A percentile compares a stretch with the other conserved stretches of the same genome.
Evolutionary conservation across 805 yeast genomes (phyloP).

Genomic region (Lachancea cidri): DNA sequence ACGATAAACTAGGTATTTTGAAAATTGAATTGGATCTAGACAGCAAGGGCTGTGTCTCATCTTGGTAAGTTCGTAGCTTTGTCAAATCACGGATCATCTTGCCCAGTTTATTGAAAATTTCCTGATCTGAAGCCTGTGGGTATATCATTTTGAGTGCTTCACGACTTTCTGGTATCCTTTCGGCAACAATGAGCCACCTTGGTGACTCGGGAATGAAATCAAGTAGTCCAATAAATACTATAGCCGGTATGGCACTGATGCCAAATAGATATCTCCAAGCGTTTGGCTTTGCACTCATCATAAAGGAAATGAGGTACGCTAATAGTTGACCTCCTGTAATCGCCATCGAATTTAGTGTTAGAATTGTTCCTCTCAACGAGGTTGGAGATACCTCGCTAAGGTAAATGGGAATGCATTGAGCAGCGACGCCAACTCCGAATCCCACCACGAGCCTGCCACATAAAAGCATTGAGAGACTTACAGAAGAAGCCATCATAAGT

Average conservation of each 20-base stretch:
- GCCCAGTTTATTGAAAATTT: conserved; percentile 42
- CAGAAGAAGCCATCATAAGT: conserved; percentile 41
- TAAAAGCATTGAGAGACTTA: conserved; percentile 38
- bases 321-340: conserved; percentile 48
- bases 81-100: conserved; percentile 43
- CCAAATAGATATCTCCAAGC: conserved; percentile 39
- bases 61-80: conserved; percentile 30
- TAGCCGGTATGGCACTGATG: conserved; percentile 40
- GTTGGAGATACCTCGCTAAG: conserved; percentile 48
- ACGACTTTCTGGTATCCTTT: conserved; percentile 34
- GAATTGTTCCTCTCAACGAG: conserved; percentile 35
- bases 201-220: conserved; percentile 50
- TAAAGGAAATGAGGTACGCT: conserved; percentile 39
- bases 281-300: conserved; percentile 13
- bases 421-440: conserved; percentile 67
- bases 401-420: conserved; percentile 60
- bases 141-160: conserved; percentile 41
- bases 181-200: conserved; percentile 37
- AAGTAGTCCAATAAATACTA: conserved; percentile 33
- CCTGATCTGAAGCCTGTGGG: conserved; percentile 39
- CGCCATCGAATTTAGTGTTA: conserved; percentile 37
- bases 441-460: conserved; percentile 63
- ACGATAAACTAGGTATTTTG: conserved; percentile 15
- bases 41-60: conserved; percentile 24
- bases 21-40: conserved; percentile 31